These are phyloP conservation scores for Neurospora tetrasperma DNA, from an alignment of 495 filamentous ascomycete genomes.

Conservation along the genomic window DNA sequence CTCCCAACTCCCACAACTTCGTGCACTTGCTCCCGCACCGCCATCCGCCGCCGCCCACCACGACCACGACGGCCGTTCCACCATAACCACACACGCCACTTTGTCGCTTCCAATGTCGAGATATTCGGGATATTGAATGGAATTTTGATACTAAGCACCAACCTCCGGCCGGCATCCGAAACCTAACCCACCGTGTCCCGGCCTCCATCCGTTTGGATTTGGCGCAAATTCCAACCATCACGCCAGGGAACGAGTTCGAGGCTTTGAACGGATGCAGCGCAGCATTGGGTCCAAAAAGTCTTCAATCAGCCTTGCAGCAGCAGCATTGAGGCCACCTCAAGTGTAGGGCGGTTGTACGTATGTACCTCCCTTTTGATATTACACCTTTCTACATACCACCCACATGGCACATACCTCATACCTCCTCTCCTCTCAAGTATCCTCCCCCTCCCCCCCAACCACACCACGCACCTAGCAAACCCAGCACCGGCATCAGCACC, in stretches of 20 bases:
- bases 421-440: conserved; percentile 19
- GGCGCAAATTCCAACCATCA: background rate
- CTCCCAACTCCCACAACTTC: conserved; percentile 7
- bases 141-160: background rate
- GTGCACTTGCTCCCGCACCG: conserved; percentile 2
- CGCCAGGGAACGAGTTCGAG: background rate
- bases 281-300: background rate
- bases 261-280: background rate
- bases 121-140: background rate
- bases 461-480: background rate
- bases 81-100: background rate
- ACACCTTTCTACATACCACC: background rate
- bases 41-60: background rate
- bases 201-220: background rate
- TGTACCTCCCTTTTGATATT: background rate
- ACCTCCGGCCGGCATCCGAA: background rate
- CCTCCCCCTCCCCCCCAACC: conserved; percentile 19
- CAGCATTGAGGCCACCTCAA: background rate
- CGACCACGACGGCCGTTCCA: background rate
- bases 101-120: background rate
- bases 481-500: background rate
- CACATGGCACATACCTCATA: conserved; percentile 8
- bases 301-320: background rate
- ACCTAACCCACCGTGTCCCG: background rate
- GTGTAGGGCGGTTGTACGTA: background rate